phyloP scores from a whole-genome alignment of 2,329 filamentous ascomycete genomes.

The Aspergillus ochraceoroseus region DNA sequence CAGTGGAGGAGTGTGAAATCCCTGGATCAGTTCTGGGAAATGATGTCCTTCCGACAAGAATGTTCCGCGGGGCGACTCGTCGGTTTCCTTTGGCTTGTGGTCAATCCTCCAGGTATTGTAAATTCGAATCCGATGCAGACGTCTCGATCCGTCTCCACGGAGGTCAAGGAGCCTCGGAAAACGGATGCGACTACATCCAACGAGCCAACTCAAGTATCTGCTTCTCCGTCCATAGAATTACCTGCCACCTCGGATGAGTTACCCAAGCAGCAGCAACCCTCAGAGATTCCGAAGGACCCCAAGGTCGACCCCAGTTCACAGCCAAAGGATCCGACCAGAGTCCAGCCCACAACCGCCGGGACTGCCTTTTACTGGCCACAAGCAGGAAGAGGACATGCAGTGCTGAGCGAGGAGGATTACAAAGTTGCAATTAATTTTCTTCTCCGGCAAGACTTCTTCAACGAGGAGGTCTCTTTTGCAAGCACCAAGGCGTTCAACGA shows the following conservation, averaged over 20 bases:
- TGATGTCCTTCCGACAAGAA: slow-evolving; percentile 95
- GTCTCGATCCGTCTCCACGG: slow-evolving; percentile 17
- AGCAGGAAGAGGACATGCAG: slow-evolving; percentile 32
- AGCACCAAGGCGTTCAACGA: slow-evolving; percentile 43
- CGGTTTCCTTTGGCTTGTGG: slow-evolving; percentile 90
- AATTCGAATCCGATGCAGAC: slow-evolving; percentile 35
- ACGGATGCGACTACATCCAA: neutral
- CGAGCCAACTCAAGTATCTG: neutral
- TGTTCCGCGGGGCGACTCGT: slow-evolving; percentile 89
- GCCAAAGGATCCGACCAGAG: neutral
- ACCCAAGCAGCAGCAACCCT: neutral
- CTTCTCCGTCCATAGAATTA: neutral
- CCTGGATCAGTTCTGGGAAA: slow-evolving; percentile 94
- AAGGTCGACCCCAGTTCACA: neutral
- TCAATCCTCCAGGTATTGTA: slow-evolving; percentile 55
- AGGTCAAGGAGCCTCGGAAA: slow-evolving; percentile 4
- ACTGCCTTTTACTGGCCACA: slow-evolving; percentile 36
- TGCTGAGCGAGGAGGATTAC: slow-evolving; percentile 40
- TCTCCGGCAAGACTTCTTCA: slow-evolving; percentile 43
- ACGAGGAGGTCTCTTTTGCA: slow-evolving; percentile 33
- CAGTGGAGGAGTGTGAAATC: slow-evolving; percentile 79
- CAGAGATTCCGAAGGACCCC: neutral
- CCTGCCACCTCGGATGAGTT: neutral
- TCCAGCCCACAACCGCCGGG: slow-evolving; percentile 13
- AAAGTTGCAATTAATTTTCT: slow-evolving; percentile 39